Base-by-base conservation (phyloP, 2,329 filamentous ascomycete genomes). In the Lecanosticta acicola region DNA sequence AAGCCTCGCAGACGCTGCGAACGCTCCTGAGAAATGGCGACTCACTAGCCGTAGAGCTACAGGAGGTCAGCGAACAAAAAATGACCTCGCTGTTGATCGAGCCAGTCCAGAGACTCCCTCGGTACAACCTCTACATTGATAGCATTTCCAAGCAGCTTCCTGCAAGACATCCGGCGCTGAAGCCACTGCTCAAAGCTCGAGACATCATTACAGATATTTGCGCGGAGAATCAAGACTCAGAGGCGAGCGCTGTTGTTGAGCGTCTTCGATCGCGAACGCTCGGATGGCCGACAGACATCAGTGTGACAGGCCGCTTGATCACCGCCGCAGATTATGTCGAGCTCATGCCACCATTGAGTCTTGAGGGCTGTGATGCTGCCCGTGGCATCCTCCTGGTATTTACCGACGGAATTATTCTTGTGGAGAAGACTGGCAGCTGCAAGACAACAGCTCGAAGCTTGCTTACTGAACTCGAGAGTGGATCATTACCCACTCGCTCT, bases 171-270 rank as follows among this genome's bases (percentile, higher is more conserved):
- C 87, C 89, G 2, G 90, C 90, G 0, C 75, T 95, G 43, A 84
- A 85, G 55, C 76, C 78, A 2, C 83, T 98, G 69, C 78, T 96
- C 34, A 90, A 88, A 63, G 90, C 93, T 0, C 79, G 91, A 55
- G 93, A 97, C 64, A 86, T 95, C 43, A 89, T 98, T 55, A 89
- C 90, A 16, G 93, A 94, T 43, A 98, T 98, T 35, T 98, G 93
- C 67, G 94, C 91, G 13, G 83, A 96, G 70, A 91, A 96, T 59
- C 76, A 85, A 70, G 63, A 74, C 66, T 68, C 73, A 2, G 84
- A 87, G 59, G 85, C 88, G 56, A 81, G 83, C 8, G 85, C 87
- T 55, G 75, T 87, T 36, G 78, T 84, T 26, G 84, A 81, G 55
- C 81, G 86, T 34, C 71, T 96, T 39, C 55, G 54, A 3, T 43